Evolutionary conservation across 2,329 filamentous ascomycete species (phyloP).

Genomic region (Fusarium scirpi): DNA sequence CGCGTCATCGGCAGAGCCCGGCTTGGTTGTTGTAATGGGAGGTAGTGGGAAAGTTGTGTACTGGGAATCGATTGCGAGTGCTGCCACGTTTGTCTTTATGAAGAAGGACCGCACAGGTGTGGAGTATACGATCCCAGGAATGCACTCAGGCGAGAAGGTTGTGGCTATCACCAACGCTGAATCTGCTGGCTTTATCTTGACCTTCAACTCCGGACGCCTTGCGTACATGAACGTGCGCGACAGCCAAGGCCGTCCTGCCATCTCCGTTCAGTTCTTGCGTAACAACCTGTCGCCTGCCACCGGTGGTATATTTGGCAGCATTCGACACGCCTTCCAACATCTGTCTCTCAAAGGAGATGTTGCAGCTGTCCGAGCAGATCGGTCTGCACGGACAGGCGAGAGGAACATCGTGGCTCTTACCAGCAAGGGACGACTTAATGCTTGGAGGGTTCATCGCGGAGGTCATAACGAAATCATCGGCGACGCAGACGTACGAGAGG

Average conservation of each 20-base stretch:
- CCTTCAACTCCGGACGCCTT: conserved; percentile 86
- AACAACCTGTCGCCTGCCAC: conserved; percentile 66
- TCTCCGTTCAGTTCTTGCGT: conserved; percentile 82
- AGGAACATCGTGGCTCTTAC: conserved; percentile 86
- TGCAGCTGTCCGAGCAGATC: conserved; percentile 81
- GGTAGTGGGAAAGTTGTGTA: conserved; percentile 87
- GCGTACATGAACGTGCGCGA: conserved; percentile 90
- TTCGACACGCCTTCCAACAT: conserved; percentile 80
- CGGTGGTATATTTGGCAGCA: conserved; percentile 81
- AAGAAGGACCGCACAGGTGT: conserved; percentile 84
- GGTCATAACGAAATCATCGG: conserved; percentile 81
- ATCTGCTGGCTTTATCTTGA: conserved; percentile 84
- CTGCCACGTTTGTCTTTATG: conserved; percentile 84
- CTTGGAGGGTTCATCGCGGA: conserved; percentile 90
- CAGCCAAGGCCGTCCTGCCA: conserved; percentile 83
- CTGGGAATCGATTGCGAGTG: conserved; percentile 95
- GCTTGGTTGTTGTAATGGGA: conserved; percentile 87
- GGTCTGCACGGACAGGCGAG: conserved; percentile 80
- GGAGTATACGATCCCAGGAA: conserved; percentile 77
- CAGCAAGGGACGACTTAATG: conserved; percentile 79
- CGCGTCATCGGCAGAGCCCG: conserved; percentile 81
- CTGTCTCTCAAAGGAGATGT: conserved; percentile 80
- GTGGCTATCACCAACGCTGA: conserved; percentile 85
- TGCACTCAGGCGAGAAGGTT: conserved; percentile 83
- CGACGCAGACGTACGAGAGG: conserved; percentile 76